Evolutionary conservation across 352 stramenopile genomes (phyloP).

Genomic region (Phytophthora pistaciae): DNA sequence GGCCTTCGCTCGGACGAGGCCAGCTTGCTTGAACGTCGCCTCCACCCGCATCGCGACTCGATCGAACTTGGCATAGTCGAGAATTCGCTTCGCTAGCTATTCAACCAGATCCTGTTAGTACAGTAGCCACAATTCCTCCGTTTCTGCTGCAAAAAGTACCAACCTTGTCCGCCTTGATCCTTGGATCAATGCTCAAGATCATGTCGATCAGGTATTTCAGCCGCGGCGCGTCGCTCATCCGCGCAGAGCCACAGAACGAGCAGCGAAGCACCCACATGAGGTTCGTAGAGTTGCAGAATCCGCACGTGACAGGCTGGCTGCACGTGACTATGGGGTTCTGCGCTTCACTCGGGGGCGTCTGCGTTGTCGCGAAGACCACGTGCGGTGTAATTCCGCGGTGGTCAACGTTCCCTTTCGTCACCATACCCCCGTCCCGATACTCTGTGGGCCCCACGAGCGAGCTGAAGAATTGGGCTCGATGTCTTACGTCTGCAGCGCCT

Average conservation of each 20-base stretch:
- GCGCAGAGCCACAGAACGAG: conserved; percentile 73
- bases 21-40: conserved; percentile 79
- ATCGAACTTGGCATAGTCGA: conserved; percentile 86
- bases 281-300: conserved; percentile 81
- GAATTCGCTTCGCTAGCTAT: conserved; percentile 72
- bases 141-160: neutral
- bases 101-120: neutral
- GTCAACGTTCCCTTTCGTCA: conserved; percentile 58
- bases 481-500: conserved; percentile 23
- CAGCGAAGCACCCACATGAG: conserved; percentile 73
- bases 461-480: conserved; percentile 36
- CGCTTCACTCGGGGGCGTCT: conserved; percentile 60
- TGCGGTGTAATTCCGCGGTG: conserved; percentile 70
- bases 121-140: neutral
- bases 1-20: conserved; percentile 74
- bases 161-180: conserved; percentile 66
- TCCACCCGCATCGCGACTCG: conserved; percentile 79
- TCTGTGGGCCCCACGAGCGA: conserved; percentile 30
- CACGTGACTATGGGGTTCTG: conserved; percentile 50
- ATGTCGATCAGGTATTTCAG: conserved; percentile 86
- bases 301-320: conserved; percentile 49
- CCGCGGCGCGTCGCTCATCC: conserved; percentile 76
- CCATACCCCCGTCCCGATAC: conserved; percentile 58
- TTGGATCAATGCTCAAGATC: conserved; percentile 76
- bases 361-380: conserved; percentile 64